Evolutionary conservation across 192 early-diverging fungal species (phyloP), one percentile per base, ranked within the genome.

Genomic region (Dispira simplex): DNA sequence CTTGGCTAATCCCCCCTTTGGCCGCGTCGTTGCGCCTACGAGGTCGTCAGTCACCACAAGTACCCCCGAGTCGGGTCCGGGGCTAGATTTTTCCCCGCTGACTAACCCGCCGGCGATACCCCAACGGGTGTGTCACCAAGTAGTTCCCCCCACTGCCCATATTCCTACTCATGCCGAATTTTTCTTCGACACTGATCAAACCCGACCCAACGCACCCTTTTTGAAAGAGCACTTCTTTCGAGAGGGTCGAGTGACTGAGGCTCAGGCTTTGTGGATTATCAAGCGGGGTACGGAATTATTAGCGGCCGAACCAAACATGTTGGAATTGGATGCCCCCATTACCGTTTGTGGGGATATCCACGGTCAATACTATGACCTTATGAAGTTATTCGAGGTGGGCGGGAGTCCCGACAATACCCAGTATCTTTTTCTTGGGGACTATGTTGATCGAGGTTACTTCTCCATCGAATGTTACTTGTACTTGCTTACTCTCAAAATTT

Each of bases 331-430:
- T 64, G 88, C 92, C 20, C 95, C 95, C 9, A 84, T 97, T 45
- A 97, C 94, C 16, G 91, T 98, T 8, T 96, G 93, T 72, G 95
- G 95, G 48, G 95, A 98, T 74, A 87, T 98, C 65, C 95, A 98
- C 71, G 95, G 95, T n/a, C 95, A 98, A 68, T 98, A 85, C 69
- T 98, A 85, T 70, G 95, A 98, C 73, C 73, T 98, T 68, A 90
- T 98, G 90, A 96, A 98, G 73, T 81, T 98, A 27, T 93, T 98
- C 77, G 93, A 96, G 69, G 92, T 98, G 10, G 95, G 95, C 46
- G 95, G 95, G 49, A 86, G 91, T 70, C 93, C 93, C 18, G 86
- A 84, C 1, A 84, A 80, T 32, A 97, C 95, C 3, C 77, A 88
- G 27, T 97, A 97, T 67, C 78, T 97, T 23, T 97, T 97, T 64